phyloP scores from a whole-genome alignment of 148 eudicot genomes.

The Rheum nobile region DNA sequence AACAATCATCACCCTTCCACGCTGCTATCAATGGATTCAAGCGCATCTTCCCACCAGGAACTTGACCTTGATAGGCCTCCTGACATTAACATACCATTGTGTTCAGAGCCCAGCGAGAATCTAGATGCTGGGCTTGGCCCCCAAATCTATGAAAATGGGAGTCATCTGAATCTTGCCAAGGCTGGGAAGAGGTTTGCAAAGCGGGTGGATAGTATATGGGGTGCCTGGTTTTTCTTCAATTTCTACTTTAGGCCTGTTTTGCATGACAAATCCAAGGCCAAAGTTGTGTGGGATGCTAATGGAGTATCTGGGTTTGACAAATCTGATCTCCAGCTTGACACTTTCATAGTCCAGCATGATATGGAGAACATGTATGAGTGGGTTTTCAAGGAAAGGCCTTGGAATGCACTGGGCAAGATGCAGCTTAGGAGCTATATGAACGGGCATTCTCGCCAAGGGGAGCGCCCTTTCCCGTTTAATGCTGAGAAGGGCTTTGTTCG shows the following conservation, averaged over 20 bases:
- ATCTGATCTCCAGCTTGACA: constrained; percentile 55
- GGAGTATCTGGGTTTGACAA: constrained; percentile 68
- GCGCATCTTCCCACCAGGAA: too few species aligned
- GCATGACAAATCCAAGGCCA: constrained; percentile 49
- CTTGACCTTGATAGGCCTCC: constrained; percentile 50
- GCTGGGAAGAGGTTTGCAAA: constrained; percentile 53
- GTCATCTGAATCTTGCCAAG: constrained; percentile 35
- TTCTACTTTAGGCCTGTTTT: constrained; percentile 65
- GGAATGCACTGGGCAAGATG: constrained; percentile 80
- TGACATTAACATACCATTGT: constrained; percentile 60
- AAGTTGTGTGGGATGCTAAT: constrained; percentile 34
- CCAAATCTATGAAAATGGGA: constrained; percentile 40
- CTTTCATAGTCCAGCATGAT: constrained; percentile 71
- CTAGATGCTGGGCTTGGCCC: constrained; percentile 64
- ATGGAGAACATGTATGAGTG: constrained; percentile 92
- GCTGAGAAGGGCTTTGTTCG: constrained; percentile 71
- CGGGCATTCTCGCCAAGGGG: constrained; percentile 74
- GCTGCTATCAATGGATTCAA: too few species aligned
- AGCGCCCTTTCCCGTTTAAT: constrained; percentile 60
- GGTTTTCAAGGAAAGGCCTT: constrained; percentile 69
- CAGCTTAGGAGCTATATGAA: constrained; percentile 84
- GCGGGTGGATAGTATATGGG: constrained; percentile 70
- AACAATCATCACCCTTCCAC: too few species aligned
- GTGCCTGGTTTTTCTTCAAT: constrained; percentile 87
- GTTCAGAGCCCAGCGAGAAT: constrained; percentile 45